Evolutionary conservation across 1,284 basidiomycete species (phyloP).

Genomic region (Tilletia horrida): DNA sequence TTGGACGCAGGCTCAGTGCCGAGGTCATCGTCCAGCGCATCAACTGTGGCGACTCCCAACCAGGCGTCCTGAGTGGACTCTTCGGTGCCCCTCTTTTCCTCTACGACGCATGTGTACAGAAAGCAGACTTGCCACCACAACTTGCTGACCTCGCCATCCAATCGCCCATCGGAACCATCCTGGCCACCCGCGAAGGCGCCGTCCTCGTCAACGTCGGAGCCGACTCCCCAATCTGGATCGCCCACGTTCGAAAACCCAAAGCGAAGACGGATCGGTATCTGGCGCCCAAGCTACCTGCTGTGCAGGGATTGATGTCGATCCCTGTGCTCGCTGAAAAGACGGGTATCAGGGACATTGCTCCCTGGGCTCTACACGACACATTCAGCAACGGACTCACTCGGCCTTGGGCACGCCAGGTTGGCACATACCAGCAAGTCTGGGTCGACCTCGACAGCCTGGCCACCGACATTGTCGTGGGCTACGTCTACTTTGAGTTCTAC

Average conservation of each 20-base stretch:
- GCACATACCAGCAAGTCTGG: constrained; percentile 58
- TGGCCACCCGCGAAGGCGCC: constrained; percentile 57
- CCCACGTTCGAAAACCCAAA: constrained; percentile 57
- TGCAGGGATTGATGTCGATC: constrained; percentile 50
- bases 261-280: constrained; percentile 52
- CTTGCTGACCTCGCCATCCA: constrained; percentile 27
- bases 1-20: constrained; percentile 48
- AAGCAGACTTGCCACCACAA: constrained; percentile 31
- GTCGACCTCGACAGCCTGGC: constrained; percentile 51
- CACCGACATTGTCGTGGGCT: constrained; percentile 49
- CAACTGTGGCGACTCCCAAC: constrained; percentile 58
- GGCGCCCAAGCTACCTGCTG: constrained; percentile 57
- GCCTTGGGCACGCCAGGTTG: constrained; percentile 37
- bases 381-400: neutral
- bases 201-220: constrained; percentile 56
- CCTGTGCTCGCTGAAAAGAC: constrained; percentile 45
- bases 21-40: constrained; percentile 55
- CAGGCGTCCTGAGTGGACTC: constrained; percentile 56
- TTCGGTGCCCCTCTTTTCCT: constrained; percentile 53
- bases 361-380: constrained; percentile 6
- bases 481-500: constrained; percentile 59
- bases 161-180: constrained; percentile 51
- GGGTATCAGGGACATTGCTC: neutral
- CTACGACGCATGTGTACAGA: constrained; percentile 57
- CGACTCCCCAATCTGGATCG: constrained; percentile 57